These are phyloP conservation scores for Linaria vulgaris DNA, from an alignment of 257 asterid genomes.

Conservation along the genomic window DNA sequence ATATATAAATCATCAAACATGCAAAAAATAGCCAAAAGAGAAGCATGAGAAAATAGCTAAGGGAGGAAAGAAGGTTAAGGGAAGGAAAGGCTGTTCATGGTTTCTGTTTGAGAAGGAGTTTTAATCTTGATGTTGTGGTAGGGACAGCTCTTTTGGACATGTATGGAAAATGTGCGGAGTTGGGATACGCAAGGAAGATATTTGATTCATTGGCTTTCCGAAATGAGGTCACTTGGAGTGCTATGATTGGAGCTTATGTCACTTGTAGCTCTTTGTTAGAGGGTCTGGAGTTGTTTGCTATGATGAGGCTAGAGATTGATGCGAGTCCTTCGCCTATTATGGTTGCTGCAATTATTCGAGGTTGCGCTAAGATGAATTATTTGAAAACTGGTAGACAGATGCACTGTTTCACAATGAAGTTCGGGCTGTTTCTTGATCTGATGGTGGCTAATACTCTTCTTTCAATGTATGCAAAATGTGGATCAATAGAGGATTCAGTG, in stretches of 20 bases:
- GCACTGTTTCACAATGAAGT: slow-evolving; percentile 50
- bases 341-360: slow-evolving; percentile 65
- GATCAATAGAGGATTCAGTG: slow-evolving; percentile 45
- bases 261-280: slow-evolving; percentile 43
- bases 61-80: slow-evolving; percentile 44
- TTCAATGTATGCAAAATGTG: slow-evolving; percentile 82
- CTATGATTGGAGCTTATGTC: slow-evolving; percentile 76
- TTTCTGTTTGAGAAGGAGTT: slow-evolving; percentile 56
- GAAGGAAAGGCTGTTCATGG: slow-evolving; percentile 77
- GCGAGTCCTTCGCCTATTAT: slow-evolving; percentile 52
- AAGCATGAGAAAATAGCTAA: too few relatives aligned
- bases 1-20: too few relatives aligned
- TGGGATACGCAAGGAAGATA: slow-evolving; percentile 54
- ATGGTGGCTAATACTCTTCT: slow-evolving; percentile 72
- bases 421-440: slow-evolving; percentile 41
- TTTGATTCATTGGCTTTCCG: slow-evolving; percentile 43
- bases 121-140: slow-evolving; percentile 53
- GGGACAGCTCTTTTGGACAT: slow-evolving; percentile 80
- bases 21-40: too few relatives aligned
- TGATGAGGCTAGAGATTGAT: slow-evolving; percentile 46
- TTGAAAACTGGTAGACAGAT: slow-evolving; percentile 51
- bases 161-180: slow-evolving; percentile 80
- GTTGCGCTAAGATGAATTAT: slow-evolving; percentile 62
- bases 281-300: slow-evolving; percentile 46
- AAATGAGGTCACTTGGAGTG: slow-evolving; percentile 89